Conservation (phyloP, 108 stramenopile species). For the Licmophora abbreviata region DNA sequence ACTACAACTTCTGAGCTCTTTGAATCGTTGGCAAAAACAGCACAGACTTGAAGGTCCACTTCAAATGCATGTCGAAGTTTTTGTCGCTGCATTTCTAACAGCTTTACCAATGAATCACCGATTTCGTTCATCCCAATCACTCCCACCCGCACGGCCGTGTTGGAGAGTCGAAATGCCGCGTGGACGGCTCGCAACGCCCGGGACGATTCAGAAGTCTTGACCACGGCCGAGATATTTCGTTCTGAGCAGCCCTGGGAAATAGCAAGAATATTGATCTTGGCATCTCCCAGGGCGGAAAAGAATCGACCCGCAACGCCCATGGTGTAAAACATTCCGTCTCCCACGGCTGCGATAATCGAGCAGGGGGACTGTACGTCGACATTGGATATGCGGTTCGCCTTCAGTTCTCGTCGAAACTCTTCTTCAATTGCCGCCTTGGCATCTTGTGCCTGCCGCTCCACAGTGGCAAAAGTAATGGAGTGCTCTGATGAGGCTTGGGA, state of each 20-base stretch:
- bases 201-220: conserved; percentile 44
- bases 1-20: conserved; percentile 9
- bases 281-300: conserved; percentile 77
- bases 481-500: conserved; percentile 87
- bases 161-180: conserved; percentile 73
- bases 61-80: conserved; percentile 43
- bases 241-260: conserved; percentile 78
- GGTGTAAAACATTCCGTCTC: conserved; percentile 73
- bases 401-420: conserved; percentile 68
- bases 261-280: conserved; percentile 79
- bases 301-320: conserved; percentile 79
- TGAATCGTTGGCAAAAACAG: conserved; percentile 25
- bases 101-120: conserved; percentile 47
- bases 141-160: conserved; percentile 58
- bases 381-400: conserved; percentile 33
- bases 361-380: conserved; percentile 55
- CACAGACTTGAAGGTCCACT: conserved; percentile 60
- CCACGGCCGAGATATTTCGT: conserved; percentile 82
- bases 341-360: conserved; percentile 86
- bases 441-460: conserved; percentile 25
- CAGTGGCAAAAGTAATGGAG: conserved; percentile 74
- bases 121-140: conserved; percentile 58
- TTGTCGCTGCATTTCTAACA: conserved; percentile 51
- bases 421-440: conserved; percentile 66
- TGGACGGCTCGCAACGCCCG: conserved; percentile 81